Evolutionary conservation across 108 stramenopile genomes (phyloP), one percentile per base, ranked within the genome.

Genomic region (Stephanodiscus triporus): DNA sequence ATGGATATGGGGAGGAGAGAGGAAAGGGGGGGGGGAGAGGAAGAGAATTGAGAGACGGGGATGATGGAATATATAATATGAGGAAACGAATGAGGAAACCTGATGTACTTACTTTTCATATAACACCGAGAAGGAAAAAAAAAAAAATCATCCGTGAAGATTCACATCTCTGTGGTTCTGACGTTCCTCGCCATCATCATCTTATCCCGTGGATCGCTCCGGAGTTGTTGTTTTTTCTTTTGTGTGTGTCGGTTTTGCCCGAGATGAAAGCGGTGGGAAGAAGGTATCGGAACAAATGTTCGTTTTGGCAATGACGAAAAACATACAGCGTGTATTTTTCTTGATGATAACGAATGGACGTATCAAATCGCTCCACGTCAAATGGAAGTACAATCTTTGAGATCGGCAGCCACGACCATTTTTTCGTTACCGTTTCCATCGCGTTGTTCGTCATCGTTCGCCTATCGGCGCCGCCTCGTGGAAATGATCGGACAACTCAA

Each of bases 381-480:
- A n/a, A 45, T 80, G 78, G 78, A 80, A 80, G 78, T 54, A 68
- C 68, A 68, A 80, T 80, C 78, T 80, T 80, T 80, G 78, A 80
- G 78, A 80, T 80, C 78, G 78, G 70, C 43, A 80, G 78, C 78
- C 67, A 73, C 64, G 30, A 29, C 38, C 34, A n/a, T n/a, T n/a
- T n/a, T n/a, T 26, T 63, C n/a, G 8, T 62, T 54, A 9, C 34
- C 20, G 14, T 62, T 20, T 14, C 8, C 17, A n/a, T 57, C 50
- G 34, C 48, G 16, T 57, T 57, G n/a, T 61, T 42, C 48, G 16
- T 57, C 32, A 17, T 61, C 22, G 7, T 42, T 37, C 22, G 17
- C 2, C 19, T 43, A 4, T 20, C 22, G 38, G 19, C 11, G 37
- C 19, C 5, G 4, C 4, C 36, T 61, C 60, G 37, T 11, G 8